A percentile compares a stretch with the other conserved stretches of the same genome.
Evolutionary conservation across 345 rosid genomes (phyloP).

Genomic region (Anacardium occidentale): DNA sequence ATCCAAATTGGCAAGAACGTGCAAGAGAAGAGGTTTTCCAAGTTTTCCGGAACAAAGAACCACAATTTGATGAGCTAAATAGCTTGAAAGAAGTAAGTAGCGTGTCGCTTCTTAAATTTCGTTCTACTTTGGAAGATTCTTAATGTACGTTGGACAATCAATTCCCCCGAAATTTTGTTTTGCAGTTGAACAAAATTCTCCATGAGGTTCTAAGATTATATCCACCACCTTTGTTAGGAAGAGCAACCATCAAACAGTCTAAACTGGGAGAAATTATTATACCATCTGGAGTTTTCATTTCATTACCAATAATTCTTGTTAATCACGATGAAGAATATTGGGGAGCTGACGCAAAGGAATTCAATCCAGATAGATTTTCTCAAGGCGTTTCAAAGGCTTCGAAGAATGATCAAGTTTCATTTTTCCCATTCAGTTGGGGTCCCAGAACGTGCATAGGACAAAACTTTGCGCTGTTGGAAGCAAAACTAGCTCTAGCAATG

Average conservation of each 20-base stretch:
- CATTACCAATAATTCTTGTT: slow-evolving; percentile 26
- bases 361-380: slow-evolving; percentile 53
- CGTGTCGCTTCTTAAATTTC: too few species aligned
- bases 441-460: slow-evolving; percentile 66
- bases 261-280: slow-evolving; percentile 45
- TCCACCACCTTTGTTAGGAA: slow-evolving; percentile 27
- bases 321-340: slow-evolving; percentile 46
- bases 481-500: slow-evolving; percentile 49
- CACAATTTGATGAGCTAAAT: slow-evolving; percentile 40
- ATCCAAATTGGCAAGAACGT: slow-evolving; percentile 54
- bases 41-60: slow-evolving; percentile 31
- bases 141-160: too few species aligned
- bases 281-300: slow-evolving; percentile 31
- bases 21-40: slow-evolving; percentile 51
- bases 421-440: slow-evolving; percentile 57
- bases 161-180: too few species aligned
- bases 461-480: slow-evolving; percentile 58
- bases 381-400: slow-evolving; percentile 60
- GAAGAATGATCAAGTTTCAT: slow-evolving; percentile 36
- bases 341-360: slow-evolving; percentile 60
- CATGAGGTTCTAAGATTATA: slow-evolving; percentile 54
- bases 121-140: too few species aligned
- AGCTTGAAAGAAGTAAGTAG: slow-evolving; percentile 26
- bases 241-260: slow-evolving; percentile 28
- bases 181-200: slow-evolving; percentile 43